Evolutionary conservation across 805 yeast genomes (phyloP), one percentile per base, ranked within the genome.

Genomic region (Saturnispora hagleri): DNA sequence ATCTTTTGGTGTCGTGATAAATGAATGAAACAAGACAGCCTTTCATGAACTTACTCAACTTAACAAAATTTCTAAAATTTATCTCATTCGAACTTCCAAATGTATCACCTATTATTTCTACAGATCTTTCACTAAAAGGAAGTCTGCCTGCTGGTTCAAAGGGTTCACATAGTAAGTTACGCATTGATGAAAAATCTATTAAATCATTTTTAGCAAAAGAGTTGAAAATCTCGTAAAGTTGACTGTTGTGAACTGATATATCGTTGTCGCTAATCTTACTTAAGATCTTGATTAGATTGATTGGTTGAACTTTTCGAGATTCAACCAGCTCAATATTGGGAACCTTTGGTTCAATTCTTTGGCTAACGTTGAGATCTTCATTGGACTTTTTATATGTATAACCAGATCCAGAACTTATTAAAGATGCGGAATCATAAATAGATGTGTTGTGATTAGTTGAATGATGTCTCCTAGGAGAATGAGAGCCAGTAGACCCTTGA

Each of bases 1-100:
- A 34, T n/a, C 24, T 46, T 8, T 6, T 33, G 2, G 50, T 51
- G 52, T 66, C 69, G 51, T 65, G 62, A 53, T 55, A 60, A 22
- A 56, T 58, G 51, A 66, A 66, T 13, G 66, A 63, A 3, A 57
- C 60, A 48, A 55, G 60, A 53, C 69, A 66, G 3, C 68, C 68
- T 50, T 65, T 62, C 20, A 66, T 34, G 48, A 66, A 67, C n/a
- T 50, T 52, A 44, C 64, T 58, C 48, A 66, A 42, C n/a, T 56
- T 57, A 20, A 66, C 57, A 47, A 67, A 67, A 28, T 57, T 56
- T 22, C 64, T 54, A 28, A 62, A 63, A 51, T 64, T 64, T 27
- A 63, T 38, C 27, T 58, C 59, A 22, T 35, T 41, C 7, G 52
- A 26, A 17, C 56, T 41, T 9, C 55, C 46, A 52, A 63, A 65